Conservation (phyloP, 2,329 filamentous ascomycete genomes). For the Pleoardoris graminearum region DNA sequence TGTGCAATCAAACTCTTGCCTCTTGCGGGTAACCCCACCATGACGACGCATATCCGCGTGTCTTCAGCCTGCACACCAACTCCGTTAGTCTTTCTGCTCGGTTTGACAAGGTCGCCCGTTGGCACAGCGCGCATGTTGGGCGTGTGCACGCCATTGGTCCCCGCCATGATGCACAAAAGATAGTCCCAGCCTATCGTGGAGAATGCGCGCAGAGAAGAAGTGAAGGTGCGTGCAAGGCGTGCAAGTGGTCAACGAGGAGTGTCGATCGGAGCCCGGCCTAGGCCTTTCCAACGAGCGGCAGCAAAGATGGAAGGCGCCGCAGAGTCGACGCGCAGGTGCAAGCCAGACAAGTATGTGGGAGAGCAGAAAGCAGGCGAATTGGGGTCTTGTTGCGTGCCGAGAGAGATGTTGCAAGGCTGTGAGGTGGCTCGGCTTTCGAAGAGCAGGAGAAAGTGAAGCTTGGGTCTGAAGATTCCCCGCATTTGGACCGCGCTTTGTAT, state of each 20-base stretch:
- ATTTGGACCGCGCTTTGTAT: slow-evolving; percentile 39
- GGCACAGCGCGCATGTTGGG: slow-evolving; percentile 47
- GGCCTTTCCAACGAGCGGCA: slow-evolving; percentile 35
- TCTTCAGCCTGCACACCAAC: slow-evolving; percentile 87
- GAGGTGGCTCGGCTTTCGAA: slow-evolving; percentile 38
- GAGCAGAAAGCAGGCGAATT: neutral
- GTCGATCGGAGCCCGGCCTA: slow-evolving; percentile 34
- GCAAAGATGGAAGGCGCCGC: slow-evolving; percentile 22
- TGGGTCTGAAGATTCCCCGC: slow-evolving; percentile 42
- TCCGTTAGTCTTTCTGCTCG: slow-evolving; percentile 58
- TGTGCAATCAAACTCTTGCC: slow-evolving; percentile 98
- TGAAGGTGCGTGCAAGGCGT: slow-evolving; percentile 15
- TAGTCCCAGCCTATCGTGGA: slow-evolving; percentile 33
- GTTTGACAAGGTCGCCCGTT: slow-evolving; percentile 50
- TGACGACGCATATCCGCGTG: slow-evolving; percentile 95
- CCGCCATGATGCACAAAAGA: slow-evolving; percentile 30
- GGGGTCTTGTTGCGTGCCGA: slow-evolving; percentile 3
- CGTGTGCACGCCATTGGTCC: slow-evolving; percentile 44
- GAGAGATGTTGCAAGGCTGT: slow-evolving; percentile 32
- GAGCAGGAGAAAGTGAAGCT: slow-evolving; percentile 38
- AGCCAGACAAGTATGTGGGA: neutral
- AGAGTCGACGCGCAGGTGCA: slow-evolving; percentile 1
- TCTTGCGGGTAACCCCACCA: slow-evolving; percentile 94
- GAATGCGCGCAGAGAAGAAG: slow-evolving; percentile 19
- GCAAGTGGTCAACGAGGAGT: slow-evolving; percentile 21